Percentiles rank a stretch among this genome's conserved stretches.
Evolutionary conservation across 2,329 filamentous ascomycete genomes (phyloP).

Genomic region (Hirsutella minnesotensis): DNA sequence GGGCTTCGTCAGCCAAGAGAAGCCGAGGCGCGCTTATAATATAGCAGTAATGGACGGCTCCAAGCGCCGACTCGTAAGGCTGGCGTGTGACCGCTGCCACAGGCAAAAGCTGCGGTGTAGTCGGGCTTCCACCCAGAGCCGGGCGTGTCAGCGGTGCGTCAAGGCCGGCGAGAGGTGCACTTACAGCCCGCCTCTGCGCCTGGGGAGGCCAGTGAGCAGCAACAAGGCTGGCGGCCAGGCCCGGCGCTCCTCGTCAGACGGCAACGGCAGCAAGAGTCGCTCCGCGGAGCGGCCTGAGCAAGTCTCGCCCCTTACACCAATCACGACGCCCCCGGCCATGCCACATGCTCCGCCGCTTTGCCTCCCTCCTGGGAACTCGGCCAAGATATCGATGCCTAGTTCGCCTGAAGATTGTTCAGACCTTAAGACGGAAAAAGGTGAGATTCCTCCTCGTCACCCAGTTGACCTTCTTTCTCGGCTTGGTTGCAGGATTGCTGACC

Average conservation of each 20-base stretch:
- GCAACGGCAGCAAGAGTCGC: background rate
- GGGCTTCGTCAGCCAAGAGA: too few species aligned
- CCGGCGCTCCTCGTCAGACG: background rate
- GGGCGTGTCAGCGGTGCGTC: conserved; percentile 3
- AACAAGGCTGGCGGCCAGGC: background rate
- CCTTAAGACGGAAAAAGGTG: too few species aligned
- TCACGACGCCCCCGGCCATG: background rate
- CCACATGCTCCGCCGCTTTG: background rate
- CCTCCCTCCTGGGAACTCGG: background rate
- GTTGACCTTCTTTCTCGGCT: too few species aligned
- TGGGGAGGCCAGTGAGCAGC: conserved; percentile 2
- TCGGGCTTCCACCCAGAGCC: conserved; percentile 1
- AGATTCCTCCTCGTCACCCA: too few species aligned
- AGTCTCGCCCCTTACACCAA: background rate
- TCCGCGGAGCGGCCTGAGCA: background rate
- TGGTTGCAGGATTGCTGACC: too few species aligned
- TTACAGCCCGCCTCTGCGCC: conserved; percentile 4
- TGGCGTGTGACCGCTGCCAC: conserved; percentile 2
- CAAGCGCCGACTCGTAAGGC: conserved; percentile 1
- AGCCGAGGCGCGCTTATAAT: background rate
- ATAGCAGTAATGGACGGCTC: background rate
- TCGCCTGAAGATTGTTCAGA: background rate
- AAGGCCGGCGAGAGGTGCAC: conserved; percentile 4
- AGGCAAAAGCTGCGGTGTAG: conserved; percentile 4
- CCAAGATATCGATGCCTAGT: background rate